phyloP scores from a whole-genome alignment of 257 asterid species.

The Ajuga chamaepitys region DNA sequence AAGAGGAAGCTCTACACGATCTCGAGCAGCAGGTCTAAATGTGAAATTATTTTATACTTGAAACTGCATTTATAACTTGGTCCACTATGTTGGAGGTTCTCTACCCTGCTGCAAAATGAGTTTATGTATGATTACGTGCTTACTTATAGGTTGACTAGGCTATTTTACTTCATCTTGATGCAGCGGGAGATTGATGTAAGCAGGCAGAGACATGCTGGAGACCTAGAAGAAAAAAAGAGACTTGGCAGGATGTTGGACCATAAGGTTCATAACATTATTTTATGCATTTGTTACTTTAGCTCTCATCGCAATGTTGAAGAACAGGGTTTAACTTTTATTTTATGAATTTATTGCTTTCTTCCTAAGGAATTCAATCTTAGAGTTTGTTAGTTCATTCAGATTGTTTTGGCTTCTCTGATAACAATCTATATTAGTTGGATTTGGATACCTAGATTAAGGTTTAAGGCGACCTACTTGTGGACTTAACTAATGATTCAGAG shows the following conservation, averaged over 20 bases:
- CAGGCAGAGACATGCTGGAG: constrained; percentile 22
- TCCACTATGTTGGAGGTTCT: background rate
- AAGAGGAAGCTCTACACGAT: constrained; percentile 61
- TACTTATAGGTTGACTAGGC: background rate
- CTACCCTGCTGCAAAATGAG: background rate
- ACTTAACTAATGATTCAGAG: no score
- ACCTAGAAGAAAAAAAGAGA: constrained; percentile 17
- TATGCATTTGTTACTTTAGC: no score
- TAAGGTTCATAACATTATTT: background rate
- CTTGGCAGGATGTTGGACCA: constrained; percentile 17
- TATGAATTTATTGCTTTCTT: no score
- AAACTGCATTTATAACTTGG: background rate
- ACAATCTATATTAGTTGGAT: no score
- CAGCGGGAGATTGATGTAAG: constrained; percentile 20
- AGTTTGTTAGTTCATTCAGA: no score
- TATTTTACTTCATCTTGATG: background rate
- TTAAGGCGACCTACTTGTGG: no score
- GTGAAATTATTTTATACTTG: background rate
- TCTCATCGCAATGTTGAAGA: no score
- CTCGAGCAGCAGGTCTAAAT: constrained; percentile 67
- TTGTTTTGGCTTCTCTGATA: no score
- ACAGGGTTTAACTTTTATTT: no score
- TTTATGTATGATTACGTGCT: no score
- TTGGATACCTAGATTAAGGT: no score
- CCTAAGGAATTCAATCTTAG: no score